Evolutionary conservation across 108 stramenopile species (phyloP).

Genomic region (Epipyxis sp.): DNA sequence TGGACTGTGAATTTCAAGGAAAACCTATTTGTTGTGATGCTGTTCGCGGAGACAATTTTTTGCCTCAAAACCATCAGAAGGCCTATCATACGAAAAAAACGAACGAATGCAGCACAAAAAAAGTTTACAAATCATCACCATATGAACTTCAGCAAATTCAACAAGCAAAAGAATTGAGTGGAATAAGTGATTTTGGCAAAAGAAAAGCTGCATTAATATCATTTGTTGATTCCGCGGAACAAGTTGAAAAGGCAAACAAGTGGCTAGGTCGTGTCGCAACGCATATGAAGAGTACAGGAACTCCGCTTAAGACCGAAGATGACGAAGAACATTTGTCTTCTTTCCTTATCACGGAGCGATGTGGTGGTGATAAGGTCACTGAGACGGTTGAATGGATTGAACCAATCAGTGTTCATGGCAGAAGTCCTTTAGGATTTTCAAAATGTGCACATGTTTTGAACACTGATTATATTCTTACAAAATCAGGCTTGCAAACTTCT

Average conservation of each 20-base stretch:
- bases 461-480: no score
- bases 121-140: background rate
- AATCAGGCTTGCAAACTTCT: no score
- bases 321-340: background rate
- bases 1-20: background rate
- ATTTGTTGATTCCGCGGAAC: no score
- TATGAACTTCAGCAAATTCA: no score
- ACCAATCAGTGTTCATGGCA: constrained; percentile 17
- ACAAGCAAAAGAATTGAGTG: no score
- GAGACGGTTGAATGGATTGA: constrained; percentile 39
- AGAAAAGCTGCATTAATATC: no score
- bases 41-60: no score
- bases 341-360: background rate
- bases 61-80: background rate
- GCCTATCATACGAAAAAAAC: background rate
- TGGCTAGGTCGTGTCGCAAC: background rate
- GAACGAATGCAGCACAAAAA: background rate
- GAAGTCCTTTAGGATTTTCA: background rate
- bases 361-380: background rate
- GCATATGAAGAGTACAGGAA: background rate
- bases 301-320: background rate
- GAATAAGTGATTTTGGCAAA: no score
- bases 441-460: no score
- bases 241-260: no score
- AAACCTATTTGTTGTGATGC: background rate